A percentile compares a stretch with the other conserved stretches of the same genome.
Evolutionary conservation across 116 monocot genomes (phyloP).

Genomic region (Dioscorea cayenensis): DNA sequence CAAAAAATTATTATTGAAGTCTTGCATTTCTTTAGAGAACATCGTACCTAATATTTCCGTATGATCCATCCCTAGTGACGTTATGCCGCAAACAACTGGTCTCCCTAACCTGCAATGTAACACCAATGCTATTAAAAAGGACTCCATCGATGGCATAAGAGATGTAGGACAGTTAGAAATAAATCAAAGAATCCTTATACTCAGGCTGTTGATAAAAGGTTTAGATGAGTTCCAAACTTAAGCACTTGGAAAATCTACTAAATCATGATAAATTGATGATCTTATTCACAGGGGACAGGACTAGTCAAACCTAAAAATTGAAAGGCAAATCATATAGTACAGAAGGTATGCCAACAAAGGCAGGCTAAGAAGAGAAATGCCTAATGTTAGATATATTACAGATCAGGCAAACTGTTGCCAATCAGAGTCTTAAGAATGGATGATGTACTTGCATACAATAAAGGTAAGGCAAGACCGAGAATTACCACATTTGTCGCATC

Average conservation of each 20-base stretch:
- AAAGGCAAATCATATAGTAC: no score
- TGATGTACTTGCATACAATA: not conserved
- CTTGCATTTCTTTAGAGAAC: not conserved
- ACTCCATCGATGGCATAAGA: not conserved
- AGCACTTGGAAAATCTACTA: no score
- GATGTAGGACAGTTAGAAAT: not conserved
- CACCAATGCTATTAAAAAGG: slow-evolving; percentile 3
- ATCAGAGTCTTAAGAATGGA: not conserved
- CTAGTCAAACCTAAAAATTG: no score
- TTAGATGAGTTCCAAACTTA: no score
- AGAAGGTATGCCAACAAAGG: no score
- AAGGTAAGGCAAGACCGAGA: not conserved
- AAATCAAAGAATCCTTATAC: not conserved
- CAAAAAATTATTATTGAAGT: no score
- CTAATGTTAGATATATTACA: not conserved
- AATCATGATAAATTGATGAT: no score
- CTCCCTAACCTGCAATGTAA: slow-evolving; percentile 44
- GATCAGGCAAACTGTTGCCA: not conserved
- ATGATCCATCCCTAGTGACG: slow-evolving; percentile 85
- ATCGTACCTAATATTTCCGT: slow-evolving; percentile 72
- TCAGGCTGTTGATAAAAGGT: no score
- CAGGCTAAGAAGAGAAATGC: no score
- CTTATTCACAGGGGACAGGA: no score
- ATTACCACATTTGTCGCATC: slow-evolving; percentile 89
- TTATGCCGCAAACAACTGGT: slow-evolving; percentile 82